Conservation (phyloP, 202 grass and related monocot genomes). For the Dendrocalamus latiflorus region DNA sequence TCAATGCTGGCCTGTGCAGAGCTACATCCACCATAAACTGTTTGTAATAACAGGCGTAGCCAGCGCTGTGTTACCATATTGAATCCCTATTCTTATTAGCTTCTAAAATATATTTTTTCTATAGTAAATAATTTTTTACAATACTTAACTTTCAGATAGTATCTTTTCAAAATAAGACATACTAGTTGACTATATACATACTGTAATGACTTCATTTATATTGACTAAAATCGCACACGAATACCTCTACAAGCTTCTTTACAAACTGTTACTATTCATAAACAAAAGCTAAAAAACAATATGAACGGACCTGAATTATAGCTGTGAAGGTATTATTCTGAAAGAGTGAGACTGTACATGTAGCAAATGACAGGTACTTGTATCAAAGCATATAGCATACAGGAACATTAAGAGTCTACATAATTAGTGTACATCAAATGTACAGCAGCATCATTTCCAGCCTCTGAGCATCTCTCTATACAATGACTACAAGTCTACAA, state of each 20-base stretch:
- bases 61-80: background rate
- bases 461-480: slow-evolving; percentile 34
- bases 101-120: too few species aligned
- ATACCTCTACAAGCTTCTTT: too few species aligned
- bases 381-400: slow-evolving; percentile 34
- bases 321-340: slow-evolving; percentile 3
- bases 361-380: slow-evolving; percentile 34
- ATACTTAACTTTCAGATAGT: too few species aligned
- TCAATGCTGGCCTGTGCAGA: background rate
- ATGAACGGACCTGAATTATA: background rate
- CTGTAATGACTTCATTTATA: too few species aligned
- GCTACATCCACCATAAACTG: slow-evolving; percentile 16
- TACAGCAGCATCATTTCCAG: slow-evolving; percentile 28
- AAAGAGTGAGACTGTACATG: slow-evolving; percentile 16
- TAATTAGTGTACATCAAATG: slow-evolving; percentile 35
- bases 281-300: too few species aligned
- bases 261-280: too few species aligned
- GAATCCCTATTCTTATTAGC: too few species aligned
- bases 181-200: too few species aligned
- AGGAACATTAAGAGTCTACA: slow-evolving; percentile 41
- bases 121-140: too few species aligned
- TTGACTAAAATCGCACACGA: too few species aligned
- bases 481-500: slow-evolving; percentile 34
- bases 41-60: slow-evolving; percentile 22
- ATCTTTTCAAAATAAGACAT: too few species aligned